phyloP scores from a whole-genome alignment of 768 basidiomycete species.

The Hypsizygus marmoreus region DNA sequence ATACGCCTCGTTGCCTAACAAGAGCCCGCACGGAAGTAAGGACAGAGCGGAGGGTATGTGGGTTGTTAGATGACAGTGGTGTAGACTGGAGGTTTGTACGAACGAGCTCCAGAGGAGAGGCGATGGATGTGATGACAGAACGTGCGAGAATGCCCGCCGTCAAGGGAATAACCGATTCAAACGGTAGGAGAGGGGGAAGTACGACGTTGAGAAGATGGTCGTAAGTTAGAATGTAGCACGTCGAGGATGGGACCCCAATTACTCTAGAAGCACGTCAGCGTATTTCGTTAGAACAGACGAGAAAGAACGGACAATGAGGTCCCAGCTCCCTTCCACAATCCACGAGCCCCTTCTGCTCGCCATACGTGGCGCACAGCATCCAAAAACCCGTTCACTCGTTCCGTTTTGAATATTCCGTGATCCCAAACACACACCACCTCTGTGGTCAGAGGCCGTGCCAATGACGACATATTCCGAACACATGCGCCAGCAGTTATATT shows the following conservation, averaged over 20 bases:
- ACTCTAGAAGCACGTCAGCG: constrained; percentile 47
- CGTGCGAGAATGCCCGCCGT: constrained; percentile 83
- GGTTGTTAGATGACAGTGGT: constrained; percentile 65
- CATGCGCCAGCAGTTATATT: constrained; percentile 47
- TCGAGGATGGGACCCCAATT: constrained; percentile 90
- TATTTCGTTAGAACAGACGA: neutral
- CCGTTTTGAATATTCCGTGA: constrained; percentile 64
- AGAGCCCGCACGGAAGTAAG: constrained; percentile 60
- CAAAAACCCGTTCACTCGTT: constrained; percentile 81
- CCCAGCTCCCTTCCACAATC: constrained; percentile 94
- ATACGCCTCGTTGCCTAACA: constrained; percentile 63
- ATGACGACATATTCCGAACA: constrained; percentile 77
- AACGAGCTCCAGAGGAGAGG: constrained; percentile 89
- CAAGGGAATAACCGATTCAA: constrained; percentile 62
- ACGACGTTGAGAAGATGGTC: constrained; percentile 75
- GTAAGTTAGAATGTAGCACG: constrained; percentile 94
- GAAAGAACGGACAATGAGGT: constrained; percentile 73
- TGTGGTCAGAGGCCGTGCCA: constrained; percentile 54
- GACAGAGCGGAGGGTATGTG: constrained; percentile 78
- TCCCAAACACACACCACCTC: constrained; percentile 84
- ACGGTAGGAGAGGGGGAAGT: constrained; percentile 62
- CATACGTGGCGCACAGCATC: constrained; percentile 83
- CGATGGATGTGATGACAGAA: constrained; percentile 72
- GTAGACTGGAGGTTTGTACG: constrained; percentile 94
- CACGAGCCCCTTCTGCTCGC: constrained; percentile 78